Evolutionary conservation across 2,329 filamentous ascomycete species (phyloP), one percentile per base, ranked within the genome.

Genomic region (Fusarium anthophilum): DNA sequence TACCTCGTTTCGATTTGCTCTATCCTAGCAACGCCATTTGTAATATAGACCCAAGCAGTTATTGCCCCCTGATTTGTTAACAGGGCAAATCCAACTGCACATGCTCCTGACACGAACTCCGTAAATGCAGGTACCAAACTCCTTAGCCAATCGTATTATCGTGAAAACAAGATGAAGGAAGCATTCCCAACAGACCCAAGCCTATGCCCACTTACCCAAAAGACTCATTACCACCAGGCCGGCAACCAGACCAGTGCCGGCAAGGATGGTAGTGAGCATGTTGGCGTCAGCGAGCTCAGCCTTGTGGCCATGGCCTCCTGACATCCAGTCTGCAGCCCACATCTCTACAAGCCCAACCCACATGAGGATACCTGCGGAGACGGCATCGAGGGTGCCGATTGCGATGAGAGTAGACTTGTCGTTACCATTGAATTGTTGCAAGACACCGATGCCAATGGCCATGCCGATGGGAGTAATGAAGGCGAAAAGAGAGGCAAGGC

Each of bases 341-440:
- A 95, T 94, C 83, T 95, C 93, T 0, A 95, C 92, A 3, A 95
- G 82, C 5, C 92, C 92, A 5, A 95, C 92, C 92, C 93, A 95
- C n/a, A 93, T 84, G 38, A 95, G 85, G 50, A 96, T 93, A 35
- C 93, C 93, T 0, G 93, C 92, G 2, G 90, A 93, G 15, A 95
- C 79, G 11, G 93, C 91, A 80, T 95, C 91, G 3, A 95, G 84
- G 0, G 92, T 94, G 2, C 92, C 93, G 41, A 95, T 90, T 6
- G 92, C 91, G 48, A 95, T 82, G 45, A 94, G 85, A 0, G 93
- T 95, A 4, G 86, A 85, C 7, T 86, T 87, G 74, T 93, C 88
- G 76, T 93, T 94, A 8, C 92, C 93, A 76, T 95, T 95, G 83
- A 94, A 95, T 14, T 85, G 80, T 43, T 91, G 83, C 35, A 95